Evolutionary conservation across 2,329 filamentous ascomycete species (phyloP), one percentile per base, ranked within the genome.

Genomic region (Aspergillus arachidicola): DNA sequence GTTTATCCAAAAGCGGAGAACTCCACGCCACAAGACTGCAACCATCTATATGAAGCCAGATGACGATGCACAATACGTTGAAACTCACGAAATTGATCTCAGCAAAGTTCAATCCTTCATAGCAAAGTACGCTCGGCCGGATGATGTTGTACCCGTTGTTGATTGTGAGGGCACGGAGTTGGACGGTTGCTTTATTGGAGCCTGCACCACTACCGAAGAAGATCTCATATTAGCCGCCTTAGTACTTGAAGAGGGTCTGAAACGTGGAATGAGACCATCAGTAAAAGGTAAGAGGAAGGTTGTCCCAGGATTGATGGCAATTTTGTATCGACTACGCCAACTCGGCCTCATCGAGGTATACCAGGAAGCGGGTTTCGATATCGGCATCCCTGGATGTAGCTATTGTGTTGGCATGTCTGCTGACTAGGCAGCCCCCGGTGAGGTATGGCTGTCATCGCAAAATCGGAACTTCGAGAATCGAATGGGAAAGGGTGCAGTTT

Each of bases 391-490:
- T 0, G 80, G 81, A 0, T 83, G 81, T 67, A 80, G 76, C 41
- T 82, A 80, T 64, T 83, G 81, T 48, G 80, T 82, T 6, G 79
- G 80, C 1, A 78, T 82, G 71, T 72, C 69, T 11, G 79, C 76
- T 1, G 81, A 82, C 64, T 71, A 75, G 58, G 81, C 81, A 3
- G 73, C 59, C 1, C 67, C 75, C 7, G 81, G 79, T 1, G 79
- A 81, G 63, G 76, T 78, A 0, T 83, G 81, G 81, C 66, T 83
- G 2, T 78, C 73, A n/a, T 80, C 77, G 14, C 80, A 83, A 67
- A 83, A 83, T 61, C 72, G 81, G 12, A 83, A 83, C 65, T 83
- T 82, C 62, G 68, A 80, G 64, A 82, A 83, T 63, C 68, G 81
- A 2, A 83, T 82, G 79, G 80, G 80, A 2, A 74, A 72, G 65